Conservation (phyloP, 805 yeast genomes). For the Lachancea mirantina region DNA sequence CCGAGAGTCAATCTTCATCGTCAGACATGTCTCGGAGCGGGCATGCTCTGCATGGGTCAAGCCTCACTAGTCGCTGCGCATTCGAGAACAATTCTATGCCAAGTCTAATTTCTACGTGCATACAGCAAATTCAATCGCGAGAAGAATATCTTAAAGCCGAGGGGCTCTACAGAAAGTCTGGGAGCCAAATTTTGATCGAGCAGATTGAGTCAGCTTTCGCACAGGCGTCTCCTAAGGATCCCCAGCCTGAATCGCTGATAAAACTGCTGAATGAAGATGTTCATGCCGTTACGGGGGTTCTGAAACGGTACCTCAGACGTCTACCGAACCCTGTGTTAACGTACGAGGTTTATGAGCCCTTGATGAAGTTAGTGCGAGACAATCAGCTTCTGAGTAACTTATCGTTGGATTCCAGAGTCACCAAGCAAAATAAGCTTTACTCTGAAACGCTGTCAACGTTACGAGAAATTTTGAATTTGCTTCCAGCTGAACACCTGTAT, state of each 20-base stretch:
- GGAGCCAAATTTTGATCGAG: conserved; percentile 51
- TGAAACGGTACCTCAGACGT: conserved; percentile 80
- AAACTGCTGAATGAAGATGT: conserved; percentile 53
- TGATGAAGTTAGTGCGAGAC: conserved; percentile 46
- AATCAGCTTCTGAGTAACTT: conserved; percentile 16
- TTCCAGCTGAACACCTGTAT: conserved; percentile 64
- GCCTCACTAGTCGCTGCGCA: conserved; percentile 56
- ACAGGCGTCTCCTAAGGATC: conserved; percentile 28
- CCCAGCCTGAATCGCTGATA: conserved; percentile 13
- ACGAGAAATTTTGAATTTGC: conserved; percentile 36
- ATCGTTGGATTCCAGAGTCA: conserved; percentile 16
- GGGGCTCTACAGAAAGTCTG: conserved; percentile 88
- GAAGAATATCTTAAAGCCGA: conserved; percentile 58
- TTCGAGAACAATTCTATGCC: conserved; percentile 64
- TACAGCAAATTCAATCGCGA: conserved; percentile 66
- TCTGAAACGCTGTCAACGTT: conserved; percentile 34
- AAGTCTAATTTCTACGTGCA: conserved; percentile 59
- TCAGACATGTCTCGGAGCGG: conserved; percentile 25
- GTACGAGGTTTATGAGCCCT: conserved; percentile 56
- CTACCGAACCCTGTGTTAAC: conserved; percentile 83
- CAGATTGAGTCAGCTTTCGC: conserved; percentile 23
- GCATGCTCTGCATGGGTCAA: conserved; percentile 27
- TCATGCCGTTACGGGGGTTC: conserved; percentile 76
- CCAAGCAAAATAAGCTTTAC: conserved; percentile 7
- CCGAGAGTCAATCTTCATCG: conserved; percentile 13